These are phyloP conservation scores for Botrytis paeoniae DNA, from an alignment of 2,329 filamentous ascomycete species.

Conservation along the genomic window DNA sequence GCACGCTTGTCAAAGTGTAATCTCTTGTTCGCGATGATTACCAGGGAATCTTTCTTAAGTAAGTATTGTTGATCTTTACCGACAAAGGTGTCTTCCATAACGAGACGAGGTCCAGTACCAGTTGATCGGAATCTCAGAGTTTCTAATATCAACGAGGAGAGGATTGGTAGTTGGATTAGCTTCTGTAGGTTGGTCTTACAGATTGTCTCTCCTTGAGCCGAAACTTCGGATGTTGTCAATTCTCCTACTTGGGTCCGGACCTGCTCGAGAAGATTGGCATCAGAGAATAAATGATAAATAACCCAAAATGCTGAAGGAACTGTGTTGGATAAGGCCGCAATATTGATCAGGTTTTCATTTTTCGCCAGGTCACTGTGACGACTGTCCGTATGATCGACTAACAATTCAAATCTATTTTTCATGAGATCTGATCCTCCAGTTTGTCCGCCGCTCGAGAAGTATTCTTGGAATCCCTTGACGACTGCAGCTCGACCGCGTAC, in stretches of 20 bases:
- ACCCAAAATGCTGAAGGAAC: constrained; percentile 9
- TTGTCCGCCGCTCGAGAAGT: neutral
- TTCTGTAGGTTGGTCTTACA: constrained; percentile 2
- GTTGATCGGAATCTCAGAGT: constrained; percentile 4
- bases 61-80: constrained; percentile 16
- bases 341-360: neutral
- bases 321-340: constrained; percentile 10
- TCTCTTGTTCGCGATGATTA: constrained; percentile 2
- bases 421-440: neutral
- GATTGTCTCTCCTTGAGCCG: neutral
- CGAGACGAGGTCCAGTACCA: constrained; percentile 1
- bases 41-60: constrained; percentile 12
- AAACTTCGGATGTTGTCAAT: constrained; percentile 1
- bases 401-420: neutral
- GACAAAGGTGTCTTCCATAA: constrained; percentile 12
- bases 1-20: constrained; percentile 13
- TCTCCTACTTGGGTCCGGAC: constrained; percentile 1
- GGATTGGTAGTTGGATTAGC: neutral
- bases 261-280: neutral
- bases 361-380: constrained; percentile 1
- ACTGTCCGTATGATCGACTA: neutral
- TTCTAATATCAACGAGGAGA: neutral
- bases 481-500: constrained; percentile 1
- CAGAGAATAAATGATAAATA: constrained; percentile 9
- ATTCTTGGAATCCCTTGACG: neutral